These are phyloP conservation scores for Prillingera fragicola DNA, from an alignment of 1,284 basidiomycete genomes.

Conservation along the genomic window DNA sequence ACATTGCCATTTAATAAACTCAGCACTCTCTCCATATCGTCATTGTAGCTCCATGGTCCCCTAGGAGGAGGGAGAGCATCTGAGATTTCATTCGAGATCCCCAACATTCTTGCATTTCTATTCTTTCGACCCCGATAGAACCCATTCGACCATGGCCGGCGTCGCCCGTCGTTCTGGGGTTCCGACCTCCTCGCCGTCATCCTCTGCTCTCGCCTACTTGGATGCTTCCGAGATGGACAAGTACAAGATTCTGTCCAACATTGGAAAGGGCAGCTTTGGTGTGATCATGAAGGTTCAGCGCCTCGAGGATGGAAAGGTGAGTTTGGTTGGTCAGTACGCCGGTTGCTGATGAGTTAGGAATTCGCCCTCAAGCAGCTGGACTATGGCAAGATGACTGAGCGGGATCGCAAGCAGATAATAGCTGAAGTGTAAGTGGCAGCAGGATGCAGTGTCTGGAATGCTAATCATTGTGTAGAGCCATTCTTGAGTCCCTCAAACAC, in stretches of 20 bases:
- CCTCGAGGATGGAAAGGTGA: conserved; percentile 73
- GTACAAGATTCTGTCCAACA: conserved; percentile 82
- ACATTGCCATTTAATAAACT: too few relatives aligned
- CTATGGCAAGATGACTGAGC: conserved; percentile 88
- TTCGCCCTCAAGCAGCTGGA: conserved; percentile 93
- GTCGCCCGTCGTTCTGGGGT: too few relatives aligned
- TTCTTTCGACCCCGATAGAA: too few relatives aligned
- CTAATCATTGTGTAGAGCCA: conserved; percentile 61
- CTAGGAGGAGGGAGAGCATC: too few relatives aligned
- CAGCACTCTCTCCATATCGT: too few relatives aligned
- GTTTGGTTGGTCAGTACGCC: conserved; percentile 46
- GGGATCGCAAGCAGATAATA: conserved; percentile 88
- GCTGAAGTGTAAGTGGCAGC: conserved; percentile 79
- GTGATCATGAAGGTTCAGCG: conserved; percentile 88
- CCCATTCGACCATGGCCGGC: too few relatives aligned
- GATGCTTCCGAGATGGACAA: conserved; percentile 56
- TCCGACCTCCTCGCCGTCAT: too few relatives aligned
- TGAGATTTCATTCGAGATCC: too few relatives aligned
- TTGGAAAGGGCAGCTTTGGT: conserved; percentile 96
- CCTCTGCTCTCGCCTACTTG: conserved; percentile 24
- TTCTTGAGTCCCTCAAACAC: conserved; percentile 87
- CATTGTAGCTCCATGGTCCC: too few relatives aligned
- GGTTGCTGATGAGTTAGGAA: conserved; percentile 54
- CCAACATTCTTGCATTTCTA: too few relatives aligned
- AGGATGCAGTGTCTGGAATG: neutral